These are phyloP conservation scores for Lathyrus aphaca DNA, from an alignment of 306 rosid species.

Conservation along the genomic window DNA sequence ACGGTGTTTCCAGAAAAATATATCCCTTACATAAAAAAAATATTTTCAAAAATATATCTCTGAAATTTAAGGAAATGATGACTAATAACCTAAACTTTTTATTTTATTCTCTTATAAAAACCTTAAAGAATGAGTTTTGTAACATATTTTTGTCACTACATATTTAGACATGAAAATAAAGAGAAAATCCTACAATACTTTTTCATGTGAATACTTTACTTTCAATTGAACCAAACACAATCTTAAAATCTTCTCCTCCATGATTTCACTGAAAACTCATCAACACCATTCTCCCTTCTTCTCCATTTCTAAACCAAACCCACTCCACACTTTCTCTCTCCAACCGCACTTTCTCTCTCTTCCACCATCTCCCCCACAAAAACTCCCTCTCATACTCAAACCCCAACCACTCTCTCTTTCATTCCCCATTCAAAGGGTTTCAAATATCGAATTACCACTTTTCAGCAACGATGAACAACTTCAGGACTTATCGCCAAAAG, in stretches of 20 bases:
- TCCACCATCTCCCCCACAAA: background rate
- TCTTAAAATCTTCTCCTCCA: background rate
- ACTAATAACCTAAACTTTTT: no score
- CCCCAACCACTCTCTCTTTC: constrained; percentile 19
- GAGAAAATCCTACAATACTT: no score
- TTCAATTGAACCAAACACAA: background rate
- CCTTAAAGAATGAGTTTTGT: no score
- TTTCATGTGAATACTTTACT: background rate
- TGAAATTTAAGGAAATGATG: no score
- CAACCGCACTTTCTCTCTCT: constrained; percentile 4
- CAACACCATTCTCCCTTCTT: background rate
- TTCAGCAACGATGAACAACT: constrained; percentile 43
- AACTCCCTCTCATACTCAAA: constrained; percentile 2
- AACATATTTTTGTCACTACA: no score
- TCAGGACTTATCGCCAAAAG: constrained; percentile 71
- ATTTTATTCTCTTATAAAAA: no score
- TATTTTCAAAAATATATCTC: no score
- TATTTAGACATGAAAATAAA: no score
- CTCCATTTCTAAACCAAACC: constrained; percentile 3
- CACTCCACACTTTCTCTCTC: background rate
- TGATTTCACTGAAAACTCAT: constrained; percentile 10
- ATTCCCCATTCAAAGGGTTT: constrained; percentile 47
- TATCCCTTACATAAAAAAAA: no score
- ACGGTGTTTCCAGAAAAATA: no score
- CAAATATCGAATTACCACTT: constrained; percentile 40